phyloP scores from a whole-genome alignment of 768 basidiomycete genomes.

The Nevesoporus exiguus region DNA sequence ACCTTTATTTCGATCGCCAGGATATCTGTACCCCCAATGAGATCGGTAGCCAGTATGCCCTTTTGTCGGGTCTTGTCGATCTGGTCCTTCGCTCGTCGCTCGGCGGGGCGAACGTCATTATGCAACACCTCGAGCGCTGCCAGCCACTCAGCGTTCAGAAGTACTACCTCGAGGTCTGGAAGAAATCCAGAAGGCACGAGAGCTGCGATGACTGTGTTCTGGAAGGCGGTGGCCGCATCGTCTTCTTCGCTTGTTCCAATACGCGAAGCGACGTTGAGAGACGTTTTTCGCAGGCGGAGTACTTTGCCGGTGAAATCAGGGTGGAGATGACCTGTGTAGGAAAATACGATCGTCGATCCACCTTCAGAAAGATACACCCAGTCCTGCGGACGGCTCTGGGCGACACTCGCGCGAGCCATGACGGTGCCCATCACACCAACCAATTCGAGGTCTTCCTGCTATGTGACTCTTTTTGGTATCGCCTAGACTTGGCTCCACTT shows the following conservation, averaged over 20 bases:
- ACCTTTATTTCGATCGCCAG: conserved; percentile 93
- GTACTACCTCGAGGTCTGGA: conserved; percentile 51
- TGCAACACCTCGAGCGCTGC: conserved; percentile 44
- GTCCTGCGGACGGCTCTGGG: conserved; percentile 38
- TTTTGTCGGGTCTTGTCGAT: conserved; percentile 55
- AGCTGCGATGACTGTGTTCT: conserved; percentile 56
- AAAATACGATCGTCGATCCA: conserved; percentile 87
- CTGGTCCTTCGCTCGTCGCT: conserved; percentile 50
- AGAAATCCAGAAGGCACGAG: conserved; percentile 62
- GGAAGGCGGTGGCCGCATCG: conserved; percentile 51
- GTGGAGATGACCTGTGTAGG: conserved; percentile 60
- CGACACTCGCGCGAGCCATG: conserved; percentile 17
- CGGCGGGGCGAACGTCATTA: conserved; percentile 51
- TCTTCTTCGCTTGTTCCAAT: conserved; percentile 33
- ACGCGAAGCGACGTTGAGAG: conserved; percentile 13
- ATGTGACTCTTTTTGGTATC: no score
- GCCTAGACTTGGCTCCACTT: no score
- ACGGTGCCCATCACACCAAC: background rate
- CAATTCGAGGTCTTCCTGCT: no score
- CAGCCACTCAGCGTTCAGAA: conserved; percentile 55
- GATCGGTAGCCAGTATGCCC: conserved; percentile 77
- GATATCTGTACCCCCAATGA: conserved; percentile 56
- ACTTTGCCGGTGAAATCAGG: conserved; percentile 59
- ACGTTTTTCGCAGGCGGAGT: conserved; percentile 71
- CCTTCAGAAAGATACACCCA: conserved; percentile 93